A percentile compares a stretch with the other conserved stretches of the same genome.
Conservation (phyloP, 1,284 basidiomycete species). For the Moniliophthora roreri region DNA sequence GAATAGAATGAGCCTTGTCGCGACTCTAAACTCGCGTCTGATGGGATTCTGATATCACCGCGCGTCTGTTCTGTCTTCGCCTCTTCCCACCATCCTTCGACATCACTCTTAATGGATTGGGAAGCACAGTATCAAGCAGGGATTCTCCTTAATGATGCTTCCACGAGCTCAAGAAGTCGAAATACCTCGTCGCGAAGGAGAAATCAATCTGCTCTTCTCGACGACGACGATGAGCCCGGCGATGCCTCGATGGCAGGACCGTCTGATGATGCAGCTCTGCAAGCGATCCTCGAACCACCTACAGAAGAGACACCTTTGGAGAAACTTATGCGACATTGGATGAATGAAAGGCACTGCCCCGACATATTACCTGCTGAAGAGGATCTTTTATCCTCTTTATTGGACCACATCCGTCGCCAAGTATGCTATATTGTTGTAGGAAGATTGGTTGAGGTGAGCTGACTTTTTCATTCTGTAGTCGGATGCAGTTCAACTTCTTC, state of each 20-base stretch:
- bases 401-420: conserved; percentile 87
- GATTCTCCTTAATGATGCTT: conserved; percentile 3
- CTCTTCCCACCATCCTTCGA: no score
- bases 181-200: background rate
- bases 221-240: conserved; percentile 4
- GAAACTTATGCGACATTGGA: conserved; percentile 77
- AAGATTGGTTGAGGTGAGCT: no score
- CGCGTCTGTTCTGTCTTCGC: no score
- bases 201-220: conserved; percentile 5
- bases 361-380: conserved; percentile 80
- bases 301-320: conserved; percentile 45
- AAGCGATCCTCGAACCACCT: background rate
- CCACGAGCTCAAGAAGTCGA: background rate
- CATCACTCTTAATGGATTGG: conserved; percentile 7
- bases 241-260: conserved; percentile 14
- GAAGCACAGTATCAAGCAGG: conserved; percentile 10
- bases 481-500: conserved; percentile 65
- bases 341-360: conserved; percentile 82
- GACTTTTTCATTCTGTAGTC: conserved; percentile 35
- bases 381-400: conserved; percentile 64
- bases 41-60: no score
- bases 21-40: no score
- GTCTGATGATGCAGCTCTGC: background rate
- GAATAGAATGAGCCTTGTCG: no score
- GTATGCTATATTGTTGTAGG: conserved; percentile 42